Percentiles rank a stretch among this genome's conserved stretches.
phyloP scores from a whole-genome alignment of 805 yeast species.

The Hanseniaspora taiwanica region DNA sequence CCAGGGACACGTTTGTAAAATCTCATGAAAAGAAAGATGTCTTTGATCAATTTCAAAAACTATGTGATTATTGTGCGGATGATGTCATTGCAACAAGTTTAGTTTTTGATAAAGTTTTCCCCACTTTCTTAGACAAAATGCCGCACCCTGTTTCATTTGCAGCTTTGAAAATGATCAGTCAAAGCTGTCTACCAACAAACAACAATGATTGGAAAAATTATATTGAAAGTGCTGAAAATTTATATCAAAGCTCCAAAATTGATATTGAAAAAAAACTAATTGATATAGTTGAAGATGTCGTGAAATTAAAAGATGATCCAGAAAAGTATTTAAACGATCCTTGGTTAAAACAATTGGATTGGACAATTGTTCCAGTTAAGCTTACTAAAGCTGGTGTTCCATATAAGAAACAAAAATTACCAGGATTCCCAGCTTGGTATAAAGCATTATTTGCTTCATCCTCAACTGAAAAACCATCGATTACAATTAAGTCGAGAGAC shows the following conservation, averaged over 20 bases:
- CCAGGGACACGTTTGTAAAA: slow-evolving; percentile 49
- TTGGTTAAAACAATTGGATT: slow-evolving; percentile 83
- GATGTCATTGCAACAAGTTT: slow-evolving; percentile 70
- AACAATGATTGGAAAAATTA: slow-evolving; percentile 55
- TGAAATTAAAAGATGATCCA: slow-evolving; percentile 29
- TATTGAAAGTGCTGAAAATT: slow-evolving; percentile 49
- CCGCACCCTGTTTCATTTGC: slow-evolving; percentile 95
- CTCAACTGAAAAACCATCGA: slow-evolving; percentile 28
- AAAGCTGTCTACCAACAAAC: slow-evolving; percentile 68
- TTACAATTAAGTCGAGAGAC: slow-evolving; percentile 60
- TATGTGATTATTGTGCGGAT: slow-evolving; percentile 70
- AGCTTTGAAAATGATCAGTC: slow-evolving; percentile 62
- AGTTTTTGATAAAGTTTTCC: slow-evolving; percentile 57
- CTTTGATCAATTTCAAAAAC: slow-evolving; percentile 38
- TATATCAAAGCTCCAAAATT: slow-evolving; percentile 45
- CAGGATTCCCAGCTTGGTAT: slow-evolving; percentile 94
- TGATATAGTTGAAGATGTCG: slow-evolving; percentile 47
- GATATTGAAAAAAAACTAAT: slow-evolving; percentile 47
- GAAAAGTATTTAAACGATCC: slow-evolving; percentile 41
- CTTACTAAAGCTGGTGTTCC: slow-evolving; percentile 59
- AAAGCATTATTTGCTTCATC: slow-evolving; percentile 36
- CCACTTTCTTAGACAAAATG: slow-evolving; percentile 48
- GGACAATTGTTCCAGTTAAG: slow-evolving; percentile 55
- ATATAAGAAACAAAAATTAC: slow-evolving; percentile 59
- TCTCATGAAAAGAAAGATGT: slow-evolving; percentile 41